A percentile compares a stretch with the other conserved stretches of the same genome.
phyloP scores from a whole-genome alignment of 2,329 filamentous ascomycete genomes.

The Colletotrichum truncatum region DNA sequence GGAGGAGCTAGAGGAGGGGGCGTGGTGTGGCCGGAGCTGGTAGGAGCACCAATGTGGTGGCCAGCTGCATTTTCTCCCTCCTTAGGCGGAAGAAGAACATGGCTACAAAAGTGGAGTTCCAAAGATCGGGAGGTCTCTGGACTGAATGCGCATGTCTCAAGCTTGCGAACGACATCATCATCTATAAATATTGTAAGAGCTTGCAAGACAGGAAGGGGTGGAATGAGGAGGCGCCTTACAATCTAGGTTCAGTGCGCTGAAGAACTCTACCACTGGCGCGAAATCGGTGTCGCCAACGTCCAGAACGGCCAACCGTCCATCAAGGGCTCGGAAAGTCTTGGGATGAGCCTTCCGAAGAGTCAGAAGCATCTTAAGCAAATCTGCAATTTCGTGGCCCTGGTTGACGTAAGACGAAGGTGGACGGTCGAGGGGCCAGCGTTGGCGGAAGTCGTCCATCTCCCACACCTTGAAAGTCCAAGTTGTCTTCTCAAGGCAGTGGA shows the following conservation, averaged over 20 bases:
- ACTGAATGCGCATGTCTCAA: constrained; percentile 33
- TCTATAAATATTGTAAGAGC: constrained; percentile 16
- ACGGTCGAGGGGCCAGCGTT: constrained; percentile 68
- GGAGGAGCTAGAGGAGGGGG: constrained; percentile 12
- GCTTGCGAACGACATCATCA: constrained; percentile 39
- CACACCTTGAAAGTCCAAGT: constrained; percentile 76
- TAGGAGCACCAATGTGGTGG: constrained; percentile 19
- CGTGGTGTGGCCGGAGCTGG: constrained; percentile 27
- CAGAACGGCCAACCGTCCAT: constrained; percentile 57
- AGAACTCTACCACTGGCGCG: constrained; percentile 55
- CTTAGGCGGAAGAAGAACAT: constrained; percentile 50
- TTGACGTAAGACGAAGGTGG: constrained; percentile 65
- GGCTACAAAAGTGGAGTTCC: constrained; percentile 59
- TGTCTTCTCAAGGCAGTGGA: constrained; percentile 74
- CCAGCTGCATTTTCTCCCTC: constrained; percentile 12
- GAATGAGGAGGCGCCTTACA: constrained; percentile 54
- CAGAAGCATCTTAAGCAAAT: constrained; percentile 69
- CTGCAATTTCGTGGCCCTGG: constrained; percentile 67
- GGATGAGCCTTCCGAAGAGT: constrained; percentile 69
- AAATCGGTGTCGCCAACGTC: constrained; percentile 54
- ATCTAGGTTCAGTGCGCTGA: constrained; percentile 63
- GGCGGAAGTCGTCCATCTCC: constrained; percentile 69
- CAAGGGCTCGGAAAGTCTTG: constrained; percentile 54
- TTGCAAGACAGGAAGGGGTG: not conserved
- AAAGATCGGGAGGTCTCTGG: constrained; percentile 55